A percentile compares a stretch with the other conserved stretches of the same genome.
These are phyloP conservation scores for Ceratopteris richardii DNA, from an alignment of 75 land plant genomes.

Conservation along the genomic window DNA sequence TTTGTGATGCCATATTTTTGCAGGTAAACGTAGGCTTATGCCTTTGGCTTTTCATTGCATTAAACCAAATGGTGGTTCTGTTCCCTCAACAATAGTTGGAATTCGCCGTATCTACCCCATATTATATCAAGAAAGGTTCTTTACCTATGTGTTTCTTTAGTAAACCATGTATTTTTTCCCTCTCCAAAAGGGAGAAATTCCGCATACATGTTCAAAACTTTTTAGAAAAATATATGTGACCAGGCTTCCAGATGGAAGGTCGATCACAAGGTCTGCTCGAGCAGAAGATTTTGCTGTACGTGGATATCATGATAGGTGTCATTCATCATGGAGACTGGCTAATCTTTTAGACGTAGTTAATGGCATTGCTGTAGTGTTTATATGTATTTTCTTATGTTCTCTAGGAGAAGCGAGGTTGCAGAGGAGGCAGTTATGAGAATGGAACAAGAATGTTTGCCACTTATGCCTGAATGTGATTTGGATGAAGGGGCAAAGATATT, in stretches of 20 bases:
- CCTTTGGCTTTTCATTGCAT: conserved; percentile 76
- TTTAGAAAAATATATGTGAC: background rate
- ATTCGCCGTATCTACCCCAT: conserved; percentile 63
- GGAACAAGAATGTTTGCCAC: conserved; percentile 13
- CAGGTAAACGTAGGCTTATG: conserved; percentile 40
- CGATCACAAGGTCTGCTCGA: conserved; percentile 53
- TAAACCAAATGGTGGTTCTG: conserved; percentile 56
- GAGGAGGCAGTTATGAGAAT: conserved; percentile 41
- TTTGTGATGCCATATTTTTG: background rate
- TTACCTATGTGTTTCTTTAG: background rate
- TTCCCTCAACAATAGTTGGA: conserved; percentile 58
- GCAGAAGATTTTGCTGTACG: conserved; percentile 35
- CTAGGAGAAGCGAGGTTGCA: conserved; percentile 35
- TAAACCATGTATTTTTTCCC: background rate
- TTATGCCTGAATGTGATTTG: conserved; percentile 25
- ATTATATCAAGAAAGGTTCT: conserved; percentile 61
- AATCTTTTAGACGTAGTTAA: background rate
- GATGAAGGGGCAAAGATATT: conserved; percentile 65
- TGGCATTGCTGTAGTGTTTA: background rate
- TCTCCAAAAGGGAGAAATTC: background rate
- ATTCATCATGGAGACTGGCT: background rate
- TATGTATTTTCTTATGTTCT: background rate
- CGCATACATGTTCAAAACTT: background rate
- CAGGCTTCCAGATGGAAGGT: conserved; percentile 44
- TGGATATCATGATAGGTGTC: conserved; percentile 46